A percentile compares a stretch with the other conserved stretches of the same genome.
Conservation (phyloP, 1,139 yeast genomes). For the Scheffersomyces cryptocercus region DNA sequence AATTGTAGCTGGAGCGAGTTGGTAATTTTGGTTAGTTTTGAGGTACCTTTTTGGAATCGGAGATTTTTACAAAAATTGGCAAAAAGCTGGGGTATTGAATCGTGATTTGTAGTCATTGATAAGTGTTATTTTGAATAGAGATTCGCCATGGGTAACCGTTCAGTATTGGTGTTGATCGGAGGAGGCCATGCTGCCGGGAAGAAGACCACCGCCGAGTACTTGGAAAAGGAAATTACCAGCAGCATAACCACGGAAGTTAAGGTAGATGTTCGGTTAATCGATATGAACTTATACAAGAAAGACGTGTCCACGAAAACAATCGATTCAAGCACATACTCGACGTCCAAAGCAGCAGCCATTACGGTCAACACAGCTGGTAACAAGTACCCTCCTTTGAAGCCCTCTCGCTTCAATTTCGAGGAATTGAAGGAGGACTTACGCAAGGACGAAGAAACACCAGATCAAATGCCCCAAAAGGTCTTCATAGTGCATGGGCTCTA, state of each 20-base stretch:
- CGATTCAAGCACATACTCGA: slow-evolving; percentile 17
- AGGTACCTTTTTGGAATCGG: no score
- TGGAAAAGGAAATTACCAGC: slow-evolving; percentile 27
- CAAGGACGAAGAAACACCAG: slow-evolving; percentile 8
- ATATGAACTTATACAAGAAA: slow-evolving; percentile 26
- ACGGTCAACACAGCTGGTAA: slow-evolving; percentile 23
- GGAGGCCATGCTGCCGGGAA: slow-evolving; percentile 81
- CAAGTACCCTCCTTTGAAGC: slow-evolving; percentile 28
- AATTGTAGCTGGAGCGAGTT: no score
- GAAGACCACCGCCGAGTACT: slow-evolving; percentile 34
- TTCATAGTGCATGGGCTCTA: slow-evolving; percentile 76
- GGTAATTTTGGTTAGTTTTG: no score
- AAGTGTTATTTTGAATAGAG: no score
- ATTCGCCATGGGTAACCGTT: slow-evolving; percentile 1
- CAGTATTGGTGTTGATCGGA: slow-evolving; percentile 57
- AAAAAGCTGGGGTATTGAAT: slow-evolving; percentile 2
- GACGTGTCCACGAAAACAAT: slow-evolving; percentile 6
- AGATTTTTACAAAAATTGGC: neutral
- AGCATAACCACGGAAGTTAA: slow-evolving; percentile 7
- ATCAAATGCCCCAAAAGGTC: slow-evolving; percentile 31
- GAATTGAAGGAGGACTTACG: slow-evolving; percentile 19
- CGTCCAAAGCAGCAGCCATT: slow-evolving; percentile 33
- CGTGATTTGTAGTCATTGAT: no score
- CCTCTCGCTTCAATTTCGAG: slow-evolving; percentile 42
- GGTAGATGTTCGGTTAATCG: slow-evolving; percentile 32